These are phyloP conservation scores for Papilionanthe hybrid DNA, from an alignment of 116 monocot species.

Conservation along the genomic window DNA sequence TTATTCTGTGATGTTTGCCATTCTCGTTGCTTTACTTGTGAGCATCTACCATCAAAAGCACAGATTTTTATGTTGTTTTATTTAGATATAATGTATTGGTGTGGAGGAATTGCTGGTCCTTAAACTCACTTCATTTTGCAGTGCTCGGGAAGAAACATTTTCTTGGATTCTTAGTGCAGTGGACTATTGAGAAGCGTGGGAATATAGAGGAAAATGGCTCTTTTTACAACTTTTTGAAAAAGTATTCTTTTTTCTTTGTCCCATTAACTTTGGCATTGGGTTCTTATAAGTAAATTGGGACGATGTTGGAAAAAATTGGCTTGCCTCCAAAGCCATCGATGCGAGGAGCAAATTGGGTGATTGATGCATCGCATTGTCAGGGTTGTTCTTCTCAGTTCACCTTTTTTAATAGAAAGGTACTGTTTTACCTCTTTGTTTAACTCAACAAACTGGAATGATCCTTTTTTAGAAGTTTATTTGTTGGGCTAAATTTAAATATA, in stretches of 20 bases:
- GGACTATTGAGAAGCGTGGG: background rate
- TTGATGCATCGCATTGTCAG: constrained; percentile 92
- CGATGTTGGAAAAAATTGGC: constrained; percentile 91
- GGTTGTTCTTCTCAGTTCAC: constrained; percentile 84
- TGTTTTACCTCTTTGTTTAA: background rate
- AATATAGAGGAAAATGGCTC: background rate
- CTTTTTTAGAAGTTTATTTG: background rate
- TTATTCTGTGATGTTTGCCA: background rate
- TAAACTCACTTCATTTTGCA: background rate
- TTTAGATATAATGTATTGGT: background rate
- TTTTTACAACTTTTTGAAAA: no score
- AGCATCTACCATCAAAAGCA: background rate
- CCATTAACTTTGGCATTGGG: background rate
- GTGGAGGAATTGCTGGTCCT: background rate
- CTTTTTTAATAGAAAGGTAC: constrained; percentile 84
- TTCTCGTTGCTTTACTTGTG: background rate
- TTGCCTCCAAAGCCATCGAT: constrained; percentile 80
- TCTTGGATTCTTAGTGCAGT: background rate
- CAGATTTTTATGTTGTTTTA: background rate
- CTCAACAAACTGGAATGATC: background rate
- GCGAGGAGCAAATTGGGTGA: constrained; percentile 77
- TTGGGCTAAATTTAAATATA: background rate
- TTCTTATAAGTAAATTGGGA: constrained; percentile 13
- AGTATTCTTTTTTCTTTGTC: background rate
- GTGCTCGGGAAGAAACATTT: background rate